phyloP scores from a whole-genome alignment of 805 yeast genomes.

The Wickerhamomyces rabaulensis region DNA sequence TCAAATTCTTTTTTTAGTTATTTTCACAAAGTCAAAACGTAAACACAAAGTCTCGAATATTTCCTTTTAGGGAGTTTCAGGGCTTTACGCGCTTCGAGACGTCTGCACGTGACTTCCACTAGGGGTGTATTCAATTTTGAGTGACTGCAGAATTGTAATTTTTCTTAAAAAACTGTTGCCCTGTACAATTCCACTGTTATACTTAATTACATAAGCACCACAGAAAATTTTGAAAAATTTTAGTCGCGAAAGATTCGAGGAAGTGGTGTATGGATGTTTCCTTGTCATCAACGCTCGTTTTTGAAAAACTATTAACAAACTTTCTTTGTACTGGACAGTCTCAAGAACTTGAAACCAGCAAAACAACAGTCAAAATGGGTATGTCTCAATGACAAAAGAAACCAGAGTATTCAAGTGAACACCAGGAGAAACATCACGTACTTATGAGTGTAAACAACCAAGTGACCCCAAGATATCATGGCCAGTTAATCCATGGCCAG shows the following conservation, averaged over 20 bases:
- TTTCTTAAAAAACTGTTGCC: not conserved
- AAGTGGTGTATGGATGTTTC: constrained; percentile 7
- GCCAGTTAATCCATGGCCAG: not conserved
- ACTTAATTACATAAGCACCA: not conserved
- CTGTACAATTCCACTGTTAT: not conserved
- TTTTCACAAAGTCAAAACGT: not conserved
- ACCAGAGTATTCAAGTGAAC: not conserved
- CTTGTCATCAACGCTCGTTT: constrained; percentile 5
- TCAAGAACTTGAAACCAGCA: constrained; percentile 11
- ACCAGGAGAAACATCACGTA: not conserved
- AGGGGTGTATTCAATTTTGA: not conserved
- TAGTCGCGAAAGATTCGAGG: not conserved
- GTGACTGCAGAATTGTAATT: not conserved
- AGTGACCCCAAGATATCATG: not conserved
- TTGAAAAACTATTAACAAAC: not conserved
- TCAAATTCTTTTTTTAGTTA: not conserved
- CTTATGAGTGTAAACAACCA: not conserved
- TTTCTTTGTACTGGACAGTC: not conserved
- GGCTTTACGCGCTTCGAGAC: not conserved
- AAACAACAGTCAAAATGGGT: constrained; percentile 27
- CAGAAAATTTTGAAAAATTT: not conserved
- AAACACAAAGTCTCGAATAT: constrained; percentile 1
- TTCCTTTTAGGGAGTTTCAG: not conserved
- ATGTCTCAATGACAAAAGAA: constrained; percentile 10
- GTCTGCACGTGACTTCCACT: not conserved